These are phyloP conservation scores for Euphorbia peplus DNA, from an alignment of 345 rosid species.

Conservation along the genomic window DNA sequence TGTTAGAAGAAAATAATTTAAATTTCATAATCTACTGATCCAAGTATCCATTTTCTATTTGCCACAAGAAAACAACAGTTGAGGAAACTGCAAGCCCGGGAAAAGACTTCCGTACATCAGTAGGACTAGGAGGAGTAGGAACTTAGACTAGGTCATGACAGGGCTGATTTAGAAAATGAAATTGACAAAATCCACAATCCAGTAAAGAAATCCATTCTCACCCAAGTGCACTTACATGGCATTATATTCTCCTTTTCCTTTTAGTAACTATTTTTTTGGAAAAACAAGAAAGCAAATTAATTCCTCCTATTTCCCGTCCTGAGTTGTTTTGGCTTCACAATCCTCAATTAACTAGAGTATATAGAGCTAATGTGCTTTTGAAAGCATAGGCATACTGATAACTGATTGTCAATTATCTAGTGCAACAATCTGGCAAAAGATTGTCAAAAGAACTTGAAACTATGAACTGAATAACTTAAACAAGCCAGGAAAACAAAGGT, in stretches of 20 bases:
- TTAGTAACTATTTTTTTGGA: not conserved
- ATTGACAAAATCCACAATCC: not conserved
- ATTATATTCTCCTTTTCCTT: constrained; percentile 2
- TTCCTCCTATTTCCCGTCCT: not conserved
- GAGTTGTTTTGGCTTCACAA: constrained; percentile 6
- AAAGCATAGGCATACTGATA: not conserved
- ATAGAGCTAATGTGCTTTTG: not conserved
- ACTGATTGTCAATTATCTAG: not conserved
- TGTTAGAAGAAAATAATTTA: not conserved
- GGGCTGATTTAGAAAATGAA: not conserved
- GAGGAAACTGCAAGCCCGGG: not conserved
- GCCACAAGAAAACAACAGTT: not conserved
- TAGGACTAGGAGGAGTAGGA: not conserved
- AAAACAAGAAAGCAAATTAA: not conserved
- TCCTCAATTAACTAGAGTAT: not conserved
- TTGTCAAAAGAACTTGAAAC: not conserved
- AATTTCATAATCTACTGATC: too few species aligned
- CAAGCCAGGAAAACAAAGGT: not conserved
- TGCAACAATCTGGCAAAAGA: not conserved
- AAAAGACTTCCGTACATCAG: not conserved
- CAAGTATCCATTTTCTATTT: not conserved
- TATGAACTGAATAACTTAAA: not conserved
- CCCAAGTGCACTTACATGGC: not conserved
- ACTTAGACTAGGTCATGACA: not conserved
- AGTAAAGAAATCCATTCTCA: constrained; percentile 1